Base-by-base conservation (phyloP, 2,329 filamentous ascomycete species). In the Tolypocladium album region DNA sequence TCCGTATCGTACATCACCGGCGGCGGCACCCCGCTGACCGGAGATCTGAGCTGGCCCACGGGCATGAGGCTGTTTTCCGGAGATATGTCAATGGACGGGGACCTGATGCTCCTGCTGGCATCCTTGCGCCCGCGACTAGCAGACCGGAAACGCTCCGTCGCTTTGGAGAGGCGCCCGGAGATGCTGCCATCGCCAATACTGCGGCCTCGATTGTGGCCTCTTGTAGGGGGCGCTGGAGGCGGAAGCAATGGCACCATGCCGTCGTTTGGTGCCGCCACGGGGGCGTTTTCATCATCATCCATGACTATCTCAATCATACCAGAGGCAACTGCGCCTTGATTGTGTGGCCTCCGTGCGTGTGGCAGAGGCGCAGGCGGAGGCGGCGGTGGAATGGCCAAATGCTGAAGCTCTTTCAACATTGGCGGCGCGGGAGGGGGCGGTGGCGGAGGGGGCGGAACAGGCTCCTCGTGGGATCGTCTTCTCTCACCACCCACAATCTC, bases 261-360 rank as follows among this genome's bases (percentile, higher is more conserved):
- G 61, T 80, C 78, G 56, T 75, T 74, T 1, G 74, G 75, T 1
- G 71, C 69, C 11, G 73, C 73, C 15, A 67, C 65, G 24, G 68
- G 65, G 4, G 66, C 64, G 13, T 65, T 68, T 22, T 82, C 78
- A 7, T 84, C 81, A 2, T 85, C 82, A 64, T 87, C 84, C 80
- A 85, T 85, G 57, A 88, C 83, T 62, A 88, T 85, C 69, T 88
- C 84, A 64, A 88, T 86, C 67, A 84, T 80, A 5, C 81, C 83
- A 0, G 82, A 80, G 9, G 76, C 78, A 20, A 77, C 64, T 2
- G 76, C 76, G 61, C 80, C 77, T 62, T 78, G 76, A 55, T 79
- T 68, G 9, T 74, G 72, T 2, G 74, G 70, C 66, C 40, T 74
- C 71, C 52, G 74, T 68, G 55, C 74, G 58, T 78, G 73, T 0